These are phyloP conservation scores for Penicilliopsis zonata DNA, from an alignment of 495 filamentous ascomycete genomes.

Conservation along the genomic window DNA sequence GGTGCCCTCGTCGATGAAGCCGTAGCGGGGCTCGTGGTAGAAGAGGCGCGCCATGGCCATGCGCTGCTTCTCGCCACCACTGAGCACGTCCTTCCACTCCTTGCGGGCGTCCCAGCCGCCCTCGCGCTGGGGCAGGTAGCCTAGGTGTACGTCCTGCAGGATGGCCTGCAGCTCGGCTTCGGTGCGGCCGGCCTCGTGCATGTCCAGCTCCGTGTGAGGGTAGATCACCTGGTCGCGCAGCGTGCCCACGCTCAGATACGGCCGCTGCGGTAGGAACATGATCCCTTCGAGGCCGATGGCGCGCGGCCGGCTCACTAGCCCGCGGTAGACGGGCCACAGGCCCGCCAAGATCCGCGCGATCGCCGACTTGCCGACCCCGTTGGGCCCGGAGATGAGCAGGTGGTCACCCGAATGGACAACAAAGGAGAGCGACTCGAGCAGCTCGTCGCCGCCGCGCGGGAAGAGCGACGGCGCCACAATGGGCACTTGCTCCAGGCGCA, in stretches of 20 bases:
- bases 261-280: conserved; percentile 95
- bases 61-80: conserved; percentile 96
- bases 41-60: conserved; percentile 81
- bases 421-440: conserved; percentile 79
- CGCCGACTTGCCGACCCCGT: conserved; percentile 87
- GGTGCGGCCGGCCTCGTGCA: conserved; percentile 65
- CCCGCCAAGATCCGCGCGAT: conserved; percentile 85
- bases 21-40: conserved; percentile 91
- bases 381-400: conserved; percentile 86
- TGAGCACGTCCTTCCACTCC: conserved; percentile 96
- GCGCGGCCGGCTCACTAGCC: conserved; percentile 76
- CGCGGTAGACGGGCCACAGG: conserved; percentile 92
- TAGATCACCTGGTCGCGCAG: conserved; percentile 97
- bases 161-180: conserved; percentile 65
- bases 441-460: conserved; percentile 77
- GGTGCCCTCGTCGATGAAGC: conserved; percentile 91
- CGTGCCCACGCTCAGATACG: conserved; percentile 91
- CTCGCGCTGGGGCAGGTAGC: conserved; percentile 82
- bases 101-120: conserved; percentile 95
- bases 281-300: conserved; percentile 74
- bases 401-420: conserved; percentile 85
- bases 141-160: conserved; percentile 71
- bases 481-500: conserved; percentile 87
- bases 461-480: conserved; percentile 72
- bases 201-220: conserved; percentile 86